These are phyloP conservation scores for Clavispora fructus DNA, from an alignment of 805 yeast genomes.

Conservation along the genomic window DNA sequence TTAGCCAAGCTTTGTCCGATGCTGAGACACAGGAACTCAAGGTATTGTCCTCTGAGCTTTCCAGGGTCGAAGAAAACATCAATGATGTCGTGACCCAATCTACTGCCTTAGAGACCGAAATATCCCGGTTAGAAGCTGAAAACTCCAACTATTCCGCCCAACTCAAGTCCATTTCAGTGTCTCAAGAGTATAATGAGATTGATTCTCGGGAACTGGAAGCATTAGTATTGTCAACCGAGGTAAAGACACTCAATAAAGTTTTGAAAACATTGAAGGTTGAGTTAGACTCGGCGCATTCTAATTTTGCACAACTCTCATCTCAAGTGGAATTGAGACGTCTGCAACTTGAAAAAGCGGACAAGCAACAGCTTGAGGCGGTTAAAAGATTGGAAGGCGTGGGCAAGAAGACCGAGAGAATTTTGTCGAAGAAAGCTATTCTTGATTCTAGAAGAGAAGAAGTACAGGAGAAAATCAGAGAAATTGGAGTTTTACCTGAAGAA, in stretches of 20 bases:
- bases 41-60: slow-evolving; percentile 29
- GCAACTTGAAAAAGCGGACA: slow-evolving; percentile 45
- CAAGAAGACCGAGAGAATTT: slow-evolving; percentile 57
- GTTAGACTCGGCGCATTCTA: slow-evolving; percentile 12
- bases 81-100: slow-evolving; percentile 35
- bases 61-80: slow-evolving; percentile 35
- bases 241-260: slow-evolving; percentile 20
- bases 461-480: slow-evolving; percentile 65
- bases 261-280: slow-evolving; percentile 21
- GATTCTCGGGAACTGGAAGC: not conserved
- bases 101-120: slow-evolving; percentile 41
- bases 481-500: slow-evolving; percentile 88
- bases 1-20: slow-evolving; percentile 46
- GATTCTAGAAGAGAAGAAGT: slow-evolving; percentile 63
- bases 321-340: slow-evolving; percentile 31
- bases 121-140: slow-evolving; percentile 15
- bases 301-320: slow-evolving; percentile 17
- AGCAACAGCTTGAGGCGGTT: slow-evolving; percentile 49
- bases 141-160: slow-evolving; percentile 6
- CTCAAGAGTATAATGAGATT: slow-evolving; percentile 20
- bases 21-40: slow-evolving; percentile 44
- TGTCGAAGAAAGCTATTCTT: slow-evolving; percentile 59
- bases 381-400: slow-evolving; percentile 56
- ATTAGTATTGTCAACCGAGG: slow-evolving; percentile 8
- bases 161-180: slow-evolving; percentile 2